Evolutionary conservation across 2,329 filamentous ascomycete genomes (phyloP).

Genomic region (Microdochium bolleyi): DNA sequence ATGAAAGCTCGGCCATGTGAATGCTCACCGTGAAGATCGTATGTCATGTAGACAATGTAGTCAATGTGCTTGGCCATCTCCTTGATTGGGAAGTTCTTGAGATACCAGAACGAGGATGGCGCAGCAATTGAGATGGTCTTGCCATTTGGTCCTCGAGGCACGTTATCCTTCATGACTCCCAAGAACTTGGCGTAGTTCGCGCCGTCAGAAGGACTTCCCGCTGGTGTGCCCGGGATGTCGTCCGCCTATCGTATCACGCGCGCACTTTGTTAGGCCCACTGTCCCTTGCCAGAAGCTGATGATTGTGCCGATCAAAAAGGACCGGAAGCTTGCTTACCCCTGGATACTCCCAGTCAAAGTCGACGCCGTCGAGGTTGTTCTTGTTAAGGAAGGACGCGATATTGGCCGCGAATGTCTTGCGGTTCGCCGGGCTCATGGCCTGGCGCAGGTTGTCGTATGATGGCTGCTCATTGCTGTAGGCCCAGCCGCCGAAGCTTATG

Average conservation of each 20-base stretch:
- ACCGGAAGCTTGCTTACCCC: background rate
- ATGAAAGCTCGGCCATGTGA: background rate
- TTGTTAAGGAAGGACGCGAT: constrained; percentile 12
- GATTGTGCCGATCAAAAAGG: background rate
- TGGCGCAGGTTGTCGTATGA: constrained; percentile 10
- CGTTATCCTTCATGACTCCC: constrained; percentile 1
- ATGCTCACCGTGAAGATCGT: background rate
- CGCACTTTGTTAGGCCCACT: no score
- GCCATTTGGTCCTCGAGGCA: constrained; percentile 1
- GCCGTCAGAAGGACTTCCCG: constrained; percentile 5
- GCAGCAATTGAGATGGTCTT: constrained; percentile 10
- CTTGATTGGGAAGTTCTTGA: constrained; percentile 11
- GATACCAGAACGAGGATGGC: constrained; percentile 16
- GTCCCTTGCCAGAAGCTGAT: background rate
- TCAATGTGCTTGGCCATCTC: constrained; percentile 8
- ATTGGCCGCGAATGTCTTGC: constrained; percentile 9
- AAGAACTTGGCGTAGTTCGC: constrained; percentile 7
- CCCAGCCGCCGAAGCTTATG: constrained; percentile 12
- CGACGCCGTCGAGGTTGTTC: constrained; percentile 19
- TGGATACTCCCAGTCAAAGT: constrained; percentile 29
- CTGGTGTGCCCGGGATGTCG: background rate
- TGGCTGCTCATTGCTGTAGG: constrained; percentile 5
- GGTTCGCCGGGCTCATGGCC: constrained; percentile 3
- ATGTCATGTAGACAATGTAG: constrained; percentile 13
- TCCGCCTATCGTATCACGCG: background rate